phyloP scores from a whole-genome alignment of 257 asterid species.

The Phtheirospermum japonicum region DNA sequence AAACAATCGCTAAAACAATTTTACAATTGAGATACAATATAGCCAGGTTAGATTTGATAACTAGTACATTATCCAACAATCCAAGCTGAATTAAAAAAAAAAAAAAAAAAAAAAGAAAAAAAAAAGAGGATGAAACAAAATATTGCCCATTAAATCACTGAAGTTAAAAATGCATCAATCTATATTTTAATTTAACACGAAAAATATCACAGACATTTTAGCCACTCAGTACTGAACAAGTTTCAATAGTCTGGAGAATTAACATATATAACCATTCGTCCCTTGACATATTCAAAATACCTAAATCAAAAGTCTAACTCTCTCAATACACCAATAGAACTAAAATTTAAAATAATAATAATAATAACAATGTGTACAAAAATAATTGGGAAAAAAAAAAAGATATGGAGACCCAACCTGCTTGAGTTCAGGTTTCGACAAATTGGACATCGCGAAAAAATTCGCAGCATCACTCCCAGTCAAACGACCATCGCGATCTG shows the following conservation, averaged over 20 bases:
- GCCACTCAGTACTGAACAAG: neutral
- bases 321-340: no score
- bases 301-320: slow-evolving; percentile 8
- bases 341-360: no score
- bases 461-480: slow-evolving; percentile 14
- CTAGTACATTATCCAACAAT: no score
- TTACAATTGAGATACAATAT: neutral
- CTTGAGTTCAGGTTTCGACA: slow-evolving; percentile 9
- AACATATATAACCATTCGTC: neutral
- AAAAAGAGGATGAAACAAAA: no score
- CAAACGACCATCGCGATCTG: slow-evolving; percentile 10
- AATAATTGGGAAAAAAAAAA: neutral
- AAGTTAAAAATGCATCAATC: slow-evolving; percentile 4
- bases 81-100: neutral
- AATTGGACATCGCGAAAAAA: slow-evolving; percentile 11
- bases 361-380: neutral
- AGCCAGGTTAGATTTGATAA: no score
- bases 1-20: slow-evolving; percentile 10
- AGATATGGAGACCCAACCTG: neutral
- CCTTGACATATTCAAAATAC: neutral
- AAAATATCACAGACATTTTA: neutral
- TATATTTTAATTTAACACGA: no score
- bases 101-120: neutral
- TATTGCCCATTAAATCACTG: no score
- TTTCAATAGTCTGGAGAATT: neutral